Evolutionary conservation across 805 yeast genomes (phyloP), one percentile per base, ranked within the genome.

Genomic region (Schwanniomyces pseudopolymorphus): DNA sequence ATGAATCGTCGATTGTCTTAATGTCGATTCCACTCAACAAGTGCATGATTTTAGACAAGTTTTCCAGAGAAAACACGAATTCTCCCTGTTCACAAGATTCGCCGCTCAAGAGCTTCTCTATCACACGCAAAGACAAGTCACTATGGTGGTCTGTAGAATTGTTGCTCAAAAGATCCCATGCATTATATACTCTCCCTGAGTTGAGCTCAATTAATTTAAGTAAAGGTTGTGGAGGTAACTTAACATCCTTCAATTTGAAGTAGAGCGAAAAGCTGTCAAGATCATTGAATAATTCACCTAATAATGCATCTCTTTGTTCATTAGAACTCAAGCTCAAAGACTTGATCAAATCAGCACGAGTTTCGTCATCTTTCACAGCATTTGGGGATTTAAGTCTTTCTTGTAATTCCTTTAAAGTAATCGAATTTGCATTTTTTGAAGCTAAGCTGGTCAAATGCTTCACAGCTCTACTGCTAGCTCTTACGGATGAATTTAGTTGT

Each of bases 131-230:
- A 11, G 69, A 49, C 9, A 60, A 44, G 0, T 53, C 60, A 38
- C 67, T 58, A 3, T 51, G 52, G 4, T 45, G 42, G 6, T 49
- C 33, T 6, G 33, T 25, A 2, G 54, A 46, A 36, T 61, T 67
- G 39, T 66, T 66, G 9, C 60, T 51, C 44, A 72, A 72, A 9
- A 80, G 53, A 43, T 79, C 82, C 73, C 77, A 70, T 14, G 81
- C 71, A n/a, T 69, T 60, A 42, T 64, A 63, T 1, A 75, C 83
- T 46, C 85, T 63, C 10, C 84, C 84, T 2, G 84, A 83, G 50
- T 81, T 81, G 35, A 65, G 49, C 26, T 58, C 57, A 5, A 79
- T 63, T 21, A 79, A 60, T 45, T 48, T 41, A 9, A 42, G 21
- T 5, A 60, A 46, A 5, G 60, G 53, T 9, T 45, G 49, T 17